phyloP scores from a whole-genome alignment of 345 rosid genomes.

The Salix purpurea region DNA sequence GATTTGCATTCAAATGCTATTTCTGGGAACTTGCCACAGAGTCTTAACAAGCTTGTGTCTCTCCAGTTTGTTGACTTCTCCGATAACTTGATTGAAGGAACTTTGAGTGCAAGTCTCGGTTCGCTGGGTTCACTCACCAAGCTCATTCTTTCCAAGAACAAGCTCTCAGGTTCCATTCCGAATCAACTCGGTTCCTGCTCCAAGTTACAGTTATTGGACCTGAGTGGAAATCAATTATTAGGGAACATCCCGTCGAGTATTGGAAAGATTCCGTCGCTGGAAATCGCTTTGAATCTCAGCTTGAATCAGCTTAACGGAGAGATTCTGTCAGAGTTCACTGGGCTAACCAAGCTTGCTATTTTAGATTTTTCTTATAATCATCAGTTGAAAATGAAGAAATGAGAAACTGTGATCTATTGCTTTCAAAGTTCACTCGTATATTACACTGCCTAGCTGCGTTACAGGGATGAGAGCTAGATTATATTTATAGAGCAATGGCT shows the following conservation, averaged over 20 bases:
- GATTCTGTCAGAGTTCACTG: constrained; percentile 53
- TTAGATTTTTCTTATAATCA: constrained; percentile 71
- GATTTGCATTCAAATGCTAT: constrained; percentile 79
- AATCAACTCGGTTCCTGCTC: constrained; percentile 56
- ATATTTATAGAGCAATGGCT: no score
- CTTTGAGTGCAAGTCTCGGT: constrained; percentile 56
- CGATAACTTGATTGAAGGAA: constrained; percentile 51
- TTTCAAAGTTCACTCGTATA: no score
- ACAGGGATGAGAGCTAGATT: no score
- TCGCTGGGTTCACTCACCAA: constrained; percentile 59
- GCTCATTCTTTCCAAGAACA: constrained; percentile 59
- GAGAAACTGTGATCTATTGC: no score
- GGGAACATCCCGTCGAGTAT: constrained; percentile 62
- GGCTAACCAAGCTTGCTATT: constrained; percentile 56
- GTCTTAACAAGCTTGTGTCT: constrained; percentile 27
- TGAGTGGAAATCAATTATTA: constrained; percentile 54
- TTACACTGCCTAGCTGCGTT: no score
- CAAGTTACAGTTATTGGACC: constrained; percentile 68
- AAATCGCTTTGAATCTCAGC: constrained; percentile 79
- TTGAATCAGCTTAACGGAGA: constrained; percentile 54
- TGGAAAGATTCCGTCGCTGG: constrained; percentile 62
- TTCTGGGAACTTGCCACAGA: constrained; percentile 49
- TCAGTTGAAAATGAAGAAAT: no score
- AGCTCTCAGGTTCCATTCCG: constrained; percentile 60
- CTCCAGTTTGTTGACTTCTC: constrained; percentile 67